phyloP scores from a whole-genome alignment of 805 yeast genomes.

The Ogataea parapolymorpha region DNA sequence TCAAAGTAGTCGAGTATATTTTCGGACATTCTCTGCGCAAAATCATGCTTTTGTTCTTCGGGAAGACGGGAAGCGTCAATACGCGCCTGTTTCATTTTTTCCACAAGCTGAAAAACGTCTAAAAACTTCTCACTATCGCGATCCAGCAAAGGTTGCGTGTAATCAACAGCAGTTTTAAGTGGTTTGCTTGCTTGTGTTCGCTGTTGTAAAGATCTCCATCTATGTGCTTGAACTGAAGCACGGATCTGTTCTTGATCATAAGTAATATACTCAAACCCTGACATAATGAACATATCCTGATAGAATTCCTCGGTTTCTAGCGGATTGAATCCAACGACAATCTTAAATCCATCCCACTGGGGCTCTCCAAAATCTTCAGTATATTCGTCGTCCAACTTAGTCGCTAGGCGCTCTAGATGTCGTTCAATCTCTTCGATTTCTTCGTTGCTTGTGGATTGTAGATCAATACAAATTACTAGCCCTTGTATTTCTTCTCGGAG shows the following conservation, averaged over 20 bases:
- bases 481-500: constrained; percentile 47
- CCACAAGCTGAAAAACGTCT: neutral
- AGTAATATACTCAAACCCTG: constrained; percentile 44
- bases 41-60: neutral
- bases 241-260: constrained; percentile 32
- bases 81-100: constrained; percentile 3
- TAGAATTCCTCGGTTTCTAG: neutral
- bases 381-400: constrained; percentile 23
- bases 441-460: constrained; percentile 1
- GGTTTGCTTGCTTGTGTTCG: too few species aligned
- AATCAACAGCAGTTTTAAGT: neutral
- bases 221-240: constrained; percentile 42
- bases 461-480: constrained; percentile 39
- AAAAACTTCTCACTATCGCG: neutral
- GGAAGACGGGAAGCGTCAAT: constrained; percentile 1
- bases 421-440: constrained; percentile 15
- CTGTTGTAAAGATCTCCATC: constrained; percentile 33
- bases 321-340: constrained; percentile 33
- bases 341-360: constrained; percentile 36
- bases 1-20: too few species aligned
- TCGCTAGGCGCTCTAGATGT: constrained; percentile 21
- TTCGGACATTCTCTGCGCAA: neutral
- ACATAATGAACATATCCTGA: constrained; percentile 4
- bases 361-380: constrained; percentile 19
- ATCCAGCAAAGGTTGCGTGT: neutral